phyloP scores from a whole-genome alignment of 495 filamentous ascomycete genomes.

The Platismatia glauca region DNA sequence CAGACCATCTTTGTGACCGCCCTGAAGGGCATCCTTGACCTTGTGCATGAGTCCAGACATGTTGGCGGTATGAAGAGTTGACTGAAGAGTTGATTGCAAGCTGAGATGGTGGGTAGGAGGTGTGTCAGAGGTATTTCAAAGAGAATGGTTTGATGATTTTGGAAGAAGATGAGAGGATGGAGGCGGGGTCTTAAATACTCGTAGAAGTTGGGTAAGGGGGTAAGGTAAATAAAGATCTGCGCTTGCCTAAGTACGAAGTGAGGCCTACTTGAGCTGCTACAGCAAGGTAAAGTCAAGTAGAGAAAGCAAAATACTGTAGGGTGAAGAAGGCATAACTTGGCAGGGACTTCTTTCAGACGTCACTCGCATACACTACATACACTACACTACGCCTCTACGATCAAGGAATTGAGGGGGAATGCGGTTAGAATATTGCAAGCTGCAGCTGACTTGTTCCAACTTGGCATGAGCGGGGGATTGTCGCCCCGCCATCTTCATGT shows the following conservation, averaged over 20 bases:
- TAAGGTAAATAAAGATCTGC: not conserved
- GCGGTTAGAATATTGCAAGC: no score
- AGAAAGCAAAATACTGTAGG: not conserved
- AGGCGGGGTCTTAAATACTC: not conserved
- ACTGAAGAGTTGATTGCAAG: not conserved
- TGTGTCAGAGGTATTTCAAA: not conserved
- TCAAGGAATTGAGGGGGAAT: not conserved
- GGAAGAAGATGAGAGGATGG: not conserved
- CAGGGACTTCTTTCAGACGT: not conserved
- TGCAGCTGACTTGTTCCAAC: not conserved
- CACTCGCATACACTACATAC: not conserved
- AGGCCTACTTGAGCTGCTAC: not conserved
- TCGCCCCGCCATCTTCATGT: no score
- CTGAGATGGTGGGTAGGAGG: not conserved
- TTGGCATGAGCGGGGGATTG: conserved; percentile 1
- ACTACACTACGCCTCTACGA: no score
- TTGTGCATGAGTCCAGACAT: conserved; percentile 67
- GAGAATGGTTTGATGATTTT: not conserved
- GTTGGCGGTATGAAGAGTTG: conserved; percentile 26
- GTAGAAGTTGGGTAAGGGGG: not conserved
- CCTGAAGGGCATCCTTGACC: conserved; percentile 58
- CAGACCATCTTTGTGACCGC: conserved; percentile 28
- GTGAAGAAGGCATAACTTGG: no score
- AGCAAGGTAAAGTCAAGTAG: not conserved
- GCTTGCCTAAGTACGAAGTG: not conserved